Evolutionary conservation across 192 early-diverging fungal genomes (phyloP).

Genomic region (Backusella luteola): DNA sequence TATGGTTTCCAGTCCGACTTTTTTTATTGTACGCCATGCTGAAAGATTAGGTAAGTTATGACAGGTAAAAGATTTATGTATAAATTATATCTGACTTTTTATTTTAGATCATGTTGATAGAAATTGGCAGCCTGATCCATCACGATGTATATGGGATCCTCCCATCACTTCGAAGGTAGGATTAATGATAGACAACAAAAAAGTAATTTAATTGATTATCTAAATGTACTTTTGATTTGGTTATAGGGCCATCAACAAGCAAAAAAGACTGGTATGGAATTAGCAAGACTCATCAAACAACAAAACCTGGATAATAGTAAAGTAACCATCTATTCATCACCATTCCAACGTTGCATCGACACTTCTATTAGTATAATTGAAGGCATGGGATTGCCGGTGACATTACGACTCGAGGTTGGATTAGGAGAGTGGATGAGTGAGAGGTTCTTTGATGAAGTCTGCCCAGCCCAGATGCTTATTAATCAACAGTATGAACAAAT

Average conservation of each 20-base stretch:
- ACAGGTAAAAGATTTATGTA: neutral
- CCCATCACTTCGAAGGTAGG: slow-evolving; percentile 26
- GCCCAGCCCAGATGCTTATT: slow-evolving; percentile 22
- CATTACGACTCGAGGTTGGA: slow-evolving; percentile 31
- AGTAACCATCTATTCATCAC: slow-evolving; percentile 34
- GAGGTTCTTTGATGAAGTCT: slow-evolving; percentile 31
- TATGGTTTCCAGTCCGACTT: slow-evolving; percentile 17
- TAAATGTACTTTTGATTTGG: neutral
- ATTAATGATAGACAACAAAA: neutral
- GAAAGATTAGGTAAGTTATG: slow-evolving; percentile 34
- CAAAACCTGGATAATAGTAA: slow-evolving; percentile 16
- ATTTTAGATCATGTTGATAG: slow-evolving; percentile 29
- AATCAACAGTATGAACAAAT: slow-evolving; percentile 27
- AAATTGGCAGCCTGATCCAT: slow-evolving; percentile 35
- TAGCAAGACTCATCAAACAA: slow-evolving; percentile 14
- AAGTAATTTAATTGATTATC: neutral
- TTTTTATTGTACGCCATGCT: slow-evolving; percentile 38
- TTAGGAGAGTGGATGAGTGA: slow-evolving; percentile 41
- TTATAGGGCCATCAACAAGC: slow-evolving; percentile 31
- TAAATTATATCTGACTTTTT: neutral
- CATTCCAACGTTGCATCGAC: slow-evolving; percentile 40
- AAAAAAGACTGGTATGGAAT: slow-evolving; percentile 29
- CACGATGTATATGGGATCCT: slow-evolving; percentile 34
- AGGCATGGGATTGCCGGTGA: slow-evolving; percentile 17
- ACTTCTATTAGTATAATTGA: slow-evolving; percentile 29